Conservation (phyloP, 495 filamentous ascomycete genomes). For the Wilcoxina mikolae region DNA sequence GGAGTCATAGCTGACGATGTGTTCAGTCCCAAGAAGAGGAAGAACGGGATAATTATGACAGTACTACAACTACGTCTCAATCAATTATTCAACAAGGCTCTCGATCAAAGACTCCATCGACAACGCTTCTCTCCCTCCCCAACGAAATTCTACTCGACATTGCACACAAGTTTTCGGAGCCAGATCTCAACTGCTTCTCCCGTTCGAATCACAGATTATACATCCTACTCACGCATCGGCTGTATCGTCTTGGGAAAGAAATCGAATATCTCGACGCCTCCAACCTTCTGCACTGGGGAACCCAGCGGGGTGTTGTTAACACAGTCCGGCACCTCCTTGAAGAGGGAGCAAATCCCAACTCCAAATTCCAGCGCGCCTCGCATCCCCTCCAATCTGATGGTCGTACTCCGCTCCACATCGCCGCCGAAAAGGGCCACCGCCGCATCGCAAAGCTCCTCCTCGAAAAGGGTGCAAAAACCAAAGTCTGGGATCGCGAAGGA, state of each 20-base stretch:
- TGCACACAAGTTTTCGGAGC: not conserved
- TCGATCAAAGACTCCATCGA: no score
- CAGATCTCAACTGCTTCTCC: not conserved
- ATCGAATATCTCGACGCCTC: not conserved
- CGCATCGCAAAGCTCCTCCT: not conserved
- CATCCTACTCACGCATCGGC: not conserved
- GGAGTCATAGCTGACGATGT: no score
- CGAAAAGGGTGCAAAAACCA: not conserved
- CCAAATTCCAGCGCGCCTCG: not conserved
- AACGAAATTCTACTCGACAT: conserved; percentile 2
- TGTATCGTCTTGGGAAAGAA: not conserved
- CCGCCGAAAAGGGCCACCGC: not conserved
- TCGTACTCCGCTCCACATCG: not conserved
- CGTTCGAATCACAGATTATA: not conserved
- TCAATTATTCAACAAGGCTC: no score
- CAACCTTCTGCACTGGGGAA: not conserved
- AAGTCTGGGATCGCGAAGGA: not conserved
- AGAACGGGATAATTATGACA: no score
- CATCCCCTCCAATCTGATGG: not conserved
- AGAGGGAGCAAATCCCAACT: not conserved
- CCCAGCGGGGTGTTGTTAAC: not conserved
- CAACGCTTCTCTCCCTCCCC: not conserved
- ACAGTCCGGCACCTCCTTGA: not conserved
- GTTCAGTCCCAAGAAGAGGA: no score
- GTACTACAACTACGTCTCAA: no score